Conservation (phyloP, 148 eudicot species). For the Fagopyrum homotropicum region DNA sequence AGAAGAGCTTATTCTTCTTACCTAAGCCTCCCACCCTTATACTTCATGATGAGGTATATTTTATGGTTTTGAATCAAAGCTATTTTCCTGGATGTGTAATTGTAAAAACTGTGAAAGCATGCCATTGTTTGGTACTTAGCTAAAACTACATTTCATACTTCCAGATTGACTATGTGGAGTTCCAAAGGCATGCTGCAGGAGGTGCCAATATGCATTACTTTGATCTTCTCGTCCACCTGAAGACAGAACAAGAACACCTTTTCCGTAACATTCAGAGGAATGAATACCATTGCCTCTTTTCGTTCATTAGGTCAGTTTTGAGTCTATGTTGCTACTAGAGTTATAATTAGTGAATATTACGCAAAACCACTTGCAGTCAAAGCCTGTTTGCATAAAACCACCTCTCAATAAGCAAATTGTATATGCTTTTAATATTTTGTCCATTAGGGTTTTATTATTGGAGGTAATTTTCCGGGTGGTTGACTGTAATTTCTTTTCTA, state of each 20-base stretch:
- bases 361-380: not conserved
- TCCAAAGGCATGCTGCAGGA: slow-evolving; percentile 94
- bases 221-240: slow-evolving; percentile 77
- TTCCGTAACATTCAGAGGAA: slow-evolving; percentile 96
- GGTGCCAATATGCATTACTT: slow-evolving; percentile 97
- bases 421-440: not conserved
- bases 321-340: not conserved
- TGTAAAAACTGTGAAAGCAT: not conserved
- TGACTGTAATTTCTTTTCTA: too few relatives aligned
- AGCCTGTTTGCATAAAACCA: not conserved
- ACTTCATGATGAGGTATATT: slow-evolving; percentile 92
- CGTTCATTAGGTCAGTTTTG: slow-evolving; percentile 62
- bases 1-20: slow-evolving; percentile 93
- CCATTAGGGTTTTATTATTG: not conserved
- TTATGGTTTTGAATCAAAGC: not conserved
- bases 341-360: not conserved
- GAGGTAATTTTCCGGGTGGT: not conserved
- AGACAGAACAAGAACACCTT: slow-evolving; percentile 90
- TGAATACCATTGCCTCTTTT: slow-evolving; percentile 73
- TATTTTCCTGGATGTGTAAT: not conserved
- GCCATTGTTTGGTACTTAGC: not conserved
- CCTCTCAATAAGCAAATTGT: not conserved
- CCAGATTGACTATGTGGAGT: slow-evolving; percentile 92
- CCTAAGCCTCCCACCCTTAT: slow-evolving; percentile 98
- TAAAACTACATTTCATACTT: not conserved